Base-by-base conservation (phyloP, 2,329 filamentous ascomycete genomes). In the Lasiodiplodia gonubiensis region DNA sequence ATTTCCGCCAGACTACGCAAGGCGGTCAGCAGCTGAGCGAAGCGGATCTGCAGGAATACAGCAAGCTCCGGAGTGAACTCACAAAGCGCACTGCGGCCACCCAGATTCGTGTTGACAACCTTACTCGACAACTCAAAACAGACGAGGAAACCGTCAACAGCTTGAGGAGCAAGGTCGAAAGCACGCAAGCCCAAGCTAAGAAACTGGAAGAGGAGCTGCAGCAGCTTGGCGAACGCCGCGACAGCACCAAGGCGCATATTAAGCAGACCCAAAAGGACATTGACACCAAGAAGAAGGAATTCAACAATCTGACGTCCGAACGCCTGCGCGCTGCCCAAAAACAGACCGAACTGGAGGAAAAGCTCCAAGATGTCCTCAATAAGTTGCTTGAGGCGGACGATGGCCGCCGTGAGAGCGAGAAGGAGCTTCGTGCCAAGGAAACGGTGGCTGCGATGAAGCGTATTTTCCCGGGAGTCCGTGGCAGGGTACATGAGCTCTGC, bases 121-220 rank as follows among this genome's bases (percentile, higher is more conserved):
- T 97, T n/a, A 87, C 89, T 67, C 92, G 94, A 25, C 93, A 97
- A 75, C 86, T 93, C 69, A 97, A 94, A 80, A 95, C 93, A 0
- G 94, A 98, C 74, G 91, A 94, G 70, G 93, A 96, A 68, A 95
- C 93, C 0, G 91, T 94, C 69, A 94, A 92, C 74, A 97, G 91
- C 70, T 84, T 98, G 70, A 94, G 92, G 78, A 92, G 92, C 74
- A 97, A 93, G 76, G 90, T 97, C 37, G 93, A 97, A 71, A 89
- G 86, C 66, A 88, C 90, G 18, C 86, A 95, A 70, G 90, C 89
- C 72, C 88, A 90, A 42, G 85, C 92, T 14, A 88, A 92, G 69
- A 93, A 90, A 70, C 83, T 95, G 4, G 88, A 92, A 69, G 84
- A 86, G 4, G 93, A 97, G 69, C 82, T 93, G 18, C 80, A 84